Percentiles rank a stretch among this genome's conserved stretches.
phyloP scores from a whole-genome alignment of 352 stramenopile genomes.

The Lagenidium giganteum region DNA sequence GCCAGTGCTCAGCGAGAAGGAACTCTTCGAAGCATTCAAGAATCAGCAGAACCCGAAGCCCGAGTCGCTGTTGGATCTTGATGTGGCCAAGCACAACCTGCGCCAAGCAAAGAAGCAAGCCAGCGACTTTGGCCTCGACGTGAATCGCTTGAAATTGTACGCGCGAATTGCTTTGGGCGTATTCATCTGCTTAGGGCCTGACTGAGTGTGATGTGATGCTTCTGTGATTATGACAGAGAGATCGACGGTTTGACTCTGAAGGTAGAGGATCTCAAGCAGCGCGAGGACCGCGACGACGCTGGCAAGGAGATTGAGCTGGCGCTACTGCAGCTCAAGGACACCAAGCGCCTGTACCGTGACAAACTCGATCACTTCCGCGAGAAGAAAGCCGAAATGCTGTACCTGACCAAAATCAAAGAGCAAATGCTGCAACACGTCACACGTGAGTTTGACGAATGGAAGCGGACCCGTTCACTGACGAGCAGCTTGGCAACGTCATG shows the following conservation, averaged over 20 bases:
- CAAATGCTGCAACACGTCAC: slow-evolving; percentile 60
- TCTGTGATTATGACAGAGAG: slow-evolving; percentile 19
- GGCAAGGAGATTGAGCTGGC: slow-evolving; percentile 1
- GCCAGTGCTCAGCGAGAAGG: slow-evolving; percentile 29
- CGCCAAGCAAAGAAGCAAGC: slow-evolving; percentile 31
- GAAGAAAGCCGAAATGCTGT: slow-evolving; percentile 46
- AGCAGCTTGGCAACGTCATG: too few relatives aligned
- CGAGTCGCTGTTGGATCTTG: slow-evolving; percentile 47
- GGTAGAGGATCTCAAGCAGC: slow-evolving; percentile 30
- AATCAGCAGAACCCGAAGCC: slow-evolving; percentile 19
- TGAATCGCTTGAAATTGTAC: slow-evolving; percentile 63
- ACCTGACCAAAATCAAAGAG: slow-evolving; percentile 52
- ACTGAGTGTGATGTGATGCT: slow-evolving; percentile 1
- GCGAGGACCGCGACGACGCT: slow-evolving; percentile 1
- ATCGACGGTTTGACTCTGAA: slow-evolving; percentile 39
- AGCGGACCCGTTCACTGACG: too few relatives aligned
- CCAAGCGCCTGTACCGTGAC: slow-evolving; percentile 52
- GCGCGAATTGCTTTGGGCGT: slow-evolving; percentile 3
- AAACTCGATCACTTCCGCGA: slow-evolving; percentile 41
- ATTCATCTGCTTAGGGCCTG: neutral
- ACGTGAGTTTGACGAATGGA: slow-evolving; percentile 48
- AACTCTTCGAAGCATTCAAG: slow-evolving; percentile 54
- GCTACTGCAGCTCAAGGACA: slow-evolving; percentile 40
- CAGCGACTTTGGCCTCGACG: slow-evolving; percentile 25
- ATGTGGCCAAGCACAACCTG: slow-evolving; percentile 58